phyloP scores from a whole-genome alignment of 225 moss, liverwort and hornwort genomes.

The Thuidium tamariscinum region DNA sequence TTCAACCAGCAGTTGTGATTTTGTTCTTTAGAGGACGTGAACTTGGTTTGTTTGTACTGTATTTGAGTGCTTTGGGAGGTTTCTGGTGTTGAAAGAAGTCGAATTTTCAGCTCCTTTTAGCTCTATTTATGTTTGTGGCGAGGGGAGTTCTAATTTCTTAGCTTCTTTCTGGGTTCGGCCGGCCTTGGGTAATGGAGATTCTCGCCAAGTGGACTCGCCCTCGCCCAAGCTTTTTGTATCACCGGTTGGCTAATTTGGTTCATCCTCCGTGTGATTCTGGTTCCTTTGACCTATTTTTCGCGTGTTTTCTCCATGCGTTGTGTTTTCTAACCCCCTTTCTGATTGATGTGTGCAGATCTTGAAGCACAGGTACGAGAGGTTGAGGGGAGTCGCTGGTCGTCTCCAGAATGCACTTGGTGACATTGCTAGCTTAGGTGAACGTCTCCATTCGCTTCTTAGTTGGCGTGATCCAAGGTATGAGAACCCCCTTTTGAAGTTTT shows the following conservation, averaged over 20 bases:
- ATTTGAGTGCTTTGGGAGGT: too few relatives aligned
- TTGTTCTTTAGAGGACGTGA: too few relatives aligned
- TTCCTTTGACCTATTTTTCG: neutral
- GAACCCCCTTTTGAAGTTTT: too few relatives aligned
- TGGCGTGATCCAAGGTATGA: constrained; percentile 84
- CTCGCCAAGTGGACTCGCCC: neutral
- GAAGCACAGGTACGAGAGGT: constrained; percentile 68
- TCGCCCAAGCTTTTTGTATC: neutral
- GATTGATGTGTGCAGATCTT: constrained; percentile 31
- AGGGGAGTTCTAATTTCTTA: too few relatives aligned
- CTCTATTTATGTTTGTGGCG: neutral
- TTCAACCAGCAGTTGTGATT: neutral
- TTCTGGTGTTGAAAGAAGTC: neutral
- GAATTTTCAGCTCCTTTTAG: neutral
- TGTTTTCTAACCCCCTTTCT: neutral
- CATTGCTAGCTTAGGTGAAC: constrained; percentile 76
- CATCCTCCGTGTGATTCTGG: neutral
- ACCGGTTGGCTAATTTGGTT: neutral
- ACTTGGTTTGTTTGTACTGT: neutral
- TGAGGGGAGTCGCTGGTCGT: constrained; percentile 79
- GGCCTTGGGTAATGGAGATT: too few relatives aligned
- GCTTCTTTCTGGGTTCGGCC: neutral
- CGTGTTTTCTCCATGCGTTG: neutral
- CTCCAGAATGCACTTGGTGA: constrained; percentile 73
- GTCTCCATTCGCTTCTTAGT: constrained; percentile 69